These are phyloP conservation scores for Peronosclerospora sorghi DNA, from an alignment of 352 stramenopile genomes.

Conservation along the genomic window DNA sequence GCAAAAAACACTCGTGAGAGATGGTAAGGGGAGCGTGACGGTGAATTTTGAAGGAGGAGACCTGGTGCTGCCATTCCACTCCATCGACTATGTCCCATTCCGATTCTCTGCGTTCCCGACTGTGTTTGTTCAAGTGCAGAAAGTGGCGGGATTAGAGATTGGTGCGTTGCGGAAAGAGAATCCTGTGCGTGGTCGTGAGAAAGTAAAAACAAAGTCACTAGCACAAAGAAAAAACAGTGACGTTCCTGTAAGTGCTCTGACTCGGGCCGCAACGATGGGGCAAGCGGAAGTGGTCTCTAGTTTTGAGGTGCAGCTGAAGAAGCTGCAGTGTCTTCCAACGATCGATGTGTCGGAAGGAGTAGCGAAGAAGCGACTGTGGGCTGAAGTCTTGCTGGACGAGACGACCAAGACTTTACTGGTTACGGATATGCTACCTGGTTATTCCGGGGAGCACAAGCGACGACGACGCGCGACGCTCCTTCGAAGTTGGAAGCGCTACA, in stretches of 20 bases:
- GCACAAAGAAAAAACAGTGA: conserved; percentile 1
- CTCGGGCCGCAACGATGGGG: conserved; percentile 10
- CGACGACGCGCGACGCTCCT: conserved; percentile 54
- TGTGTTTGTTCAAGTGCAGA: conserved; percentile 68
- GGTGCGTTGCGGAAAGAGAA: conserved; percentile 23
- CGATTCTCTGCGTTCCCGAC: conserved; percentile 48
- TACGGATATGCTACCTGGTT: conserved; percentile 68
- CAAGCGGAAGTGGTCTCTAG: conserved; percentile 41
- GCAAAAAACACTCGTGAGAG: conserved; percentile 60
- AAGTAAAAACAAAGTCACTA: conserved; percentile 2
- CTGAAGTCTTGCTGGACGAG: conserved; percentile 67
- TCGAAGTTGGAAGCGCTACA: conserved; percentile 73
- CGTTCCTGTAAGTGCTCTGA: conserved; percentile 10
- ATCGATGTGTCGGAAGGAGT: conserved; percentile 64
- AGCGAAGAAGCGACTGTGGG: conserved; percentile 52
- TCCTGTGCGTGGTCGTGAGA: conserved; percentile 7
- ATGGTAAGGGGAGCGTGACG: conserved; percentile 31
- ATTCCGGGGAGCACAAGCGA: conserved; percentile 57
- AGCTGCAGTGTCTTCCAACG: conserved; percentile 67
- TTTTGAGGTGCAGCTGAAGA: conserved; percentile 78
- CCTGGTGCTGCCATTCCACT: conserved; percentile 60
- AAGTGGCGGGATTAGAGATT: conserved; percentile 32
- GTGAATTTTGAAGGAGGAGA: conserved; percentile 58
- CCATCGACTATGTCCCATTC: conserved; percentile 73
- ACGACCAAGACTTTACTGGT: conserved; percentile 72